phyloP scores from a whole-genome alignment of 768 basidiomycete species.

The Boletus coccyginus region DNA sequence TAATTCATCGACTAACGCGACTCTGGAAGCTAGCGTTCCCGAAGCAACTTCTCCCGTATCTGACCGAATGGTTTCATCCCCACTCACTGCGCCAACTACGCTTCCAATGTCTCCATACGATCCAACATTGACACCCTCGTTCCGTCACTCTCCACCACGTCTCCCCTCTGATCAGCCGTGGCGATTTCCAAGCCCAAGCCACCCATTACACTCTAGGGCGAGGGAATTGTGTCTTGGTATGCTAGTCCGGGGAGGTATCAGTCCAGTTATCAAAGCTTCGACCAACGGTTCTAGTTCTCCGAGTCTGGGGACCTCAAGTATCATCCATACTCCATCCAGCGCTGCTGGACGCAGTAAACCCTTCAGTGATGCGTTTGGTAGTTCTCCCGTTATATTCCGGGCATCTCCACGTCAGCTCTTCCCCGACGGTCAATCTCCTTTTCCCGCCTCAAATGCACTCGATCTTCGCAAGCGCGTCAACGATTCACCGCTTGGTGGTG shows the following conservation, averaged over 20 bases:
- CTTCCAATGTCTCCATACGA: constrained; percentile 74
- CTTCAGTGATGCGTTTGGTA: constrained; percentile 31
- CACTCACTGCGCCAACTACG: constrained; percentile 21
- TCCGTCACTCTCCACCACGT: constrained; percentile 73
- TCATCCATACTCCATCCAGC: constrained; percentile 31
- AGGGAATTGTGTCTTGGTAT: constrained; percentile 65
- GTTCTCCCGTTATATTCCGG: constrained; percentile 39
- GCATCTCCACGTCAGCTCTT: constrained; percentile 42
- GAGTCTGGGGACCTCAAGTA: constrained; percentile 27
- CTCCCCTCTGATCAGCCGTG: constrained; percentile 79
- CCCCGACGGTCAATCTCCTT: constrained; percentile 34
- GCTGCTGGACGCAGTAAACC: constrained; percentile 22
- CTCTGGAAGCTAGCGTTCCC: background rate
- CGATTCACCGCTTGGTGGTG: constrained; percentile 46
- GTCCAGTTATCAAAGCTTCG: constrained; percentile 41
- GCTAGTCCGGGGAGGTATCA: constrained; percentile 53
- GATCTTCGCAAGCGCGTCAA: constrained; percentile 37
- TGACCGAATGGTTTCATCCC: constrained; percentile 21
- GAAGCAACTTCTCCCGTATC: background rate
- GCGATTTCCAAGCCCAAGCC: constrained; percentile 78
- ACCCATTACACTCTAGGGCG: constrained; percentile 65
- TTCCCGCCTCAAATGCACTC: constrained; percentile 29
- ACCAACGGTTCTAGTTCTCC: constrained; percentile 30
- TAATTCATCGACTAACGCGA: background rate
- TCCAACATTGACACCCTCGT: constrained; percentile 70